A percentile compares a stretch with the other conserved stretches of the same genome.
These are phyloP conservation scores for Prototheca stagnorum DNA, from an alignment of 163 green algal genomes.

Conservation along the genomic window DNA sequence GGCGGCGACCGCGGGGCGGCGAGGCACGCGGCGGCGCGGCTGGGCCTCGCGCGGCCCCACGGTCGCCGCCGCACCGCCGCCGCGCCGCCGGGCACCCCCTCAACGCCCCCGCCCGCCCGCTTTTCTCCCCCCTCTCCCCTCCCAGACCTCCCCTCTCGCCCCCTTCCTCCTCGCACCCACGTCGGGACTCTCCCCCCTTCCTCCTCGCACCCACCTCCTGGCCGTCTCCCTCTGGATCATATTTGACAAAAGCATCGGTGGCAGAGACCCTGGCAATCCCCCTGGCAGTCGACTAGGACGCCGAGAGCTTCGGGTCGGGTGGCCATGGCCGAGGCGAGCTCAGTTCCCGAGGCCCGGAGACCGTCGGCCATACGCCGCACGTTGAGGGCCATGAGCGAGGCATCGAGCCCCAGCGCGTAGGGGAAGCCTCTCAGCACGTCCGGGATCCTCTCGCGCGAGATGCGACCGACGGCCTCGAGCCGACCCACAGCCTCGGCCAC, in stretches of 20 bases:
- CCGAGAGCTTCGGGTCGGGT: conserved; percentile 13
- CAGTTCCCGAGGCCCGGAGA: conserved; percentile 10
- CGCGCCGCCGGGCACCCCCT: no score
- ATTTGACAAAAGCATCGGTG: conserved; percentile 18
- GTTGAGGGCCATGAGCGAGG: conserved; percentile 12
- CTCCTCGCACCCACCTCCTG: no score
- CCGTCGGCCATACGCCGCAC: conserved; percentile 6
- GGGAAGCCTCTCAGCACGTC: conserved; percentile 10
- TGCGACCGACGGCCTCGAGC: conserved; percentile 2
- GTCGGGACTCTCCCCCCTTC: no score
- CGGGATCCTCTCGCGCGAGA: neutral
- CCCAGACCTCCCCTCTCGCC: no score
- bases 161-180: no score
- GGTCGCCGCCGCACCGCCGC: no score
- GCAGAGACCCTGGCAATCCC: conserved; percentile 14
- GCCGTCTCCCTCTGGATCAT: no score
- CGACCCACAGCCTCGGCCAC: neutral
- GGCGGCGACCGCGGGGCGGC: no score
- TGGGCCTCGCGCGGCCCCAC: no score
- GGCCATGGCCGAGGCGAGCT: conserved; percentile 5
- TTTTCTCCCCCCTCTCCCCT: no score
- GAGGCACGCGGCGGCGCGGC: no score
- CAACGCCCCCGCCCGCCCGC: no score
- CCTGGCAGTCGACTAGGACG: conserved; percentile 12
- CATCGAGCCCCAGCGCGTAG: conserved; percentile 8